Percentiles rank a stretch among this genome's conserved stretches.
phyloP scores from a whole-genome alignment of 2,329 filamentous ascomycete species.

The Aspergillus transmontanensis region DNA sequence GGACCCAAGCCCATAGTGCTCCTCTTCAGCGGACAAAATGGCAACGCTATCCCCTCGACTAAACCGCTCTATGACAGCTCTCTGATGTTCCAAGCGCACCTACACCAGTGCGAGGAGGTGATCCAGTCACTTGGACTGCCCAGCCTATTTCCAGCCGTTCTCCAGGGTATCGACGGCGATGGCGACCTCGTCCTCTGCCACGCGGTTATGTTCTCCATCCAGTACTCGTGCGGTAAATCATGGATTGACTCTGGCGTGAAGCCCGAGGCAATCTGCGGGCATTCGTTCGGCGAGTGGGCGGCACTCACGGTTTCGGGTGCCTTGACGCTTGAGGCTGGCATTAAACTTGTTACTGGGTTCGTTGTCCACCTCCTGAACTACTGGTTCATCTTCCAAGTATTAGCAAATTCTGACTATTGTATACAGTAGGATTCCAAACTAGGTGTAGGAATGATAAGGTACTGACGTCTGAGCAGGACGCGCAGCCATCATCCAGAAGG shows the following conservation, averaged over 20 bases:
- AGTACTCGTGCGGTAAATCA: slow-evolving; percentile 39
- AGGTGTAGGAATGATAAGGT: too few species aligned
- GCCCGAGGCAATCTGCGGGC: slow-evolving; percentile 37
- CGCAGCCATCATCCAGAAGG: slow-evolving; percentile 31
- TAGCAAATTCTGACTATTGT: fast-evolving
- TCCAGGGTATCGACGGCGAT: slow-evolving; percentile 22
- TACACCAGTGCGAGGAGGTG: slow-evolving; percentile 25
- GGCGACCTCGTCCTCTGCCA: slow-evolving; percentile 36
- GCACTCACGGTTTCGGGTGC: slow-evolving; percentile 36
- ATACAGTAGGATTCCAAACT: too few species aligned
- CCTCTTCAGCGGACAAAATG: slow-evolving; percentile 43
- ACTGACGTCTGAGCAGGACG: slow-evolving; percentile 13
- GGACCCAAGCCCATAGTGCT: slow-evolving; percentile 32
- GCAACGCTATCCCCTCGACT: slow-evolving; percentile 23
- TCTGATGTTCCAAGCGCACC: slow-evolving; percentile 30
- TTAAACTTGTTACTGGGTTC: slow-evolving; percentile 27
- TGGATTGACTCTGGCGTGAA: slow-evolving; percentile 45
- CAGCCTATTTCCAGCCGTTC: slow-evolving; percentile 35
- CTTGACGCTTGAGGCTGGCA: slow-evolving; percentile 32
- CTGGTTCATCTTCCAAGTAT: too few species aligned
- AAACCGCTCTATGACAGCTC: slow-evolving; percentile 27
- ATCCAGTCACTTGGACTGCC: slow-evolving; percentile 27
- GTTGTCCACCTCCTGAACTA: too few species aligned
- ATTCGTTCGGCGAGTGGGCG: slow-evolving; percentile 43
- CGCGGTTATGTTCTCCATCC: slow-evolving; percentile 37